phyloP scores from a whole-genome alignment of 805 yeast genomes.

The Hagleromyces aurorensis region DNA sequence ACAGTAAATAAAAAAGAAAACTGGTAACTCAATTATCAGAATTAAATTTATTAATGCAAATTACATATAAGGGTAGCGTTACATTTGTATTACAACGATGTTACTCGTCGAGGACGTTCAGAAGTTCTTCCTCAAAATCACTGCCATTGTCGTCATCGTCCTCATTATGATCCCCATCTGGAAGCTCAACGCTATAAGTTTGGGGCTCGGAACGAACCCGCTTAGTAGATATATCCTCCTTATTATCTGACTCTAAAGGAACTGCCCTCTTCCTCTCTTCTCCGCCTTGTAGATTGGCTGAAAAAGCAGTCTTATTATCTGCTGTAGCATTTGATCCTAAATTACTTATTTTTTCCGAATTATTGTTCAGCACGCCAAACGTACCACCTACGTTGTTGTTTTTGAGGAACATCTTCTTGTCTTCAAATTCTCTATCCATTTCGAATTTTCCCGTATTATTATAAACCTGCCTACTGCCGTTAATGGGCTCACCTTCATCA shows the following conservation, averaged over 20 bases:
- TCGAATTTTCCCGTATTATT: neutral
- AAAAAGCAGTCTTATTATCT: no score
- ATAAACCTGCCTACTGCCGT: constrained; percentile 10
- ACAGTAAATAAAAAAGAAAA: neutral
- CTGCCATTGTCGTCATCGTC: constrained; percentile 7
- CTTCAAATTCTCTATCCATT: constrained; percentile 4
- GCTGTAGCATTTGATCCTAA: no score
- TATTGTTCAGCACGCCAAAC: constrained; percentile 1
- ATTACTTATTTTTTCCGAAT: no score
- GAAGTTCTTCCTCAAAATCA: constrained; percentile 24
- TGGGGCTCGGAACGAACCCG: no score
- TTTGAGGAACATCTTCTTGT: no score
- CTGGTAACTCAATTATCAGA: no score
- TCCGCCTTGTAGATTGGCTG: no score
- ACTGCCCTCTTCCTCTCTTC: no score
- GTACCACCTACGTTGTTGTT: constrained; percentile 1
- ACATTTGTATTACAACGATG: constrained; percentile 2
- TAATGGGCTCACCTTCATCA: constrained; percentile 16
- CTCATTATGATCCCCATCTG: no score
- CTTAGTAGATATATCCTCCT: constrained; percentile 4
- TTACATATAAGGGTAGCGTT: neutral
- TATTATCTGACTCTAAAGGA: constrained; percentile 3
- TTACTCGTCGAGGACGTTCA: constrained; percentile 23
- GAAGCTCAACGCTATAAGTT: no score
- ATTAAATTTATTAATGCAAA: constrained; percentile 2